Evolutionary conservation across 352 stramenopile genomes (phyloP).

Genomic region (Aphanomyces stellatus): DNA sequence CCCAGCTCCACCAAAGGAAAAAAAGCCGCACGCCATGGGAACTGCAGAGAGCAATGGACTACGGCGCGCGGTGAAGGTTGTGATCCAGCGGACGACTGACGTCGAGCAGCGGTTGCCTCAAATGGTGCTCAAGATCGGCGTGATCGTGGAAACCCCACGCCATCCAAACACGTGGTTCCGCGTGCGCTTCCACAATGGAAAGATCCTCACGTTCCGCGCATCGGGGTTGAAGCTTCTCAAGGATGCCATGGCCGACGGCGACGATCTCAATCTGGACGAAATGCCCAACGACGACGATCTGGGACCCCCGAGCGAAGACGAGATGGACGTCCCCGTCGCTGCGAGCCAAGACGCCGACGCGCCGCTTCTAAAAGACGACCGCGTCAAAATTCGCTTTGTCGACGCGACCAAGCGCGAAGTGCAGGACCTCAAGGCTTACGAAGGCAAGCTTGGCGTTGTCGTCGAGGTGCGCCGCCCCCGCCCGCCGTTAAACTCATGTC

Average conservation of each 20-base stretch:
- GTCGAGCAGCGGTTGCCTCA: constrained; percentile 79
- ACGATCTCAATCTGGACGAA: constrained; percentile 1
- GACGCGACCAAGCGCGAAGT: constrained; percentile 9
- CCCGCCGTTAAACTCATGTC: not conserved
- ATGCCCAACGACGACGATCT: constrained; percentile 10
- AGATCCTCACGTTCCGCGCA: constrained; percentile 82
- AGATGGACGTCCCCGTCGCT: not conserved
- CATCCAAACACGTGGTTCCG: constrained; percentile 85
- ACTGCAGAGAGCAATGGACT: constrained; percentile 11
- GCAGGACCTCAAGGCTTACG: not conserved
- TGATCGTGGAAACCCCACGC: constrained; percentile 71
- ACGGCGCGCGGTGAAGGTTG: constrained; percentile 15
- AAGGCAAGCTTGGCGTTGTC: not conserved
- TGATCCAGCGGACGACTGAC: constrained; percentile 39
- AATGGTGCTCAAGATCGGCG: constrained; percentile 64
- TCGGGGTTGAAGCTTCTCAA: constrained; percentile 57
- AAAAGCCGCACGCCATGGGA: not conserved
- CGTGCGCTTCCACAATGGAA: constrained; percentile 68
- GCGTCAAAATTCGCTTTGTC: constrained; percentile 15
- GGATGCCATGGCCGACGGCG: constrained; percentile 21
- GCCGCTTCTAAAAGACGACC: constrained; percentile 17
- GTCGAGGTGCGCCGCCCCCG: not conserved
- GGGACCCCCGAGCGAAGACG: constrained; percentile 22
- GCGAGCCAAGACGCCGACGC: constrained; percentile 21
- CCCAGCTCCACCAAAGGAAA: not conserved